A percentile compares a stretch with the other conserved stretches of the same genome.
Evolutionary conservation across 2,329 filamentous ascomycete genomes (phyloP).

Genomic region (Xylaria sp.): DNA sequence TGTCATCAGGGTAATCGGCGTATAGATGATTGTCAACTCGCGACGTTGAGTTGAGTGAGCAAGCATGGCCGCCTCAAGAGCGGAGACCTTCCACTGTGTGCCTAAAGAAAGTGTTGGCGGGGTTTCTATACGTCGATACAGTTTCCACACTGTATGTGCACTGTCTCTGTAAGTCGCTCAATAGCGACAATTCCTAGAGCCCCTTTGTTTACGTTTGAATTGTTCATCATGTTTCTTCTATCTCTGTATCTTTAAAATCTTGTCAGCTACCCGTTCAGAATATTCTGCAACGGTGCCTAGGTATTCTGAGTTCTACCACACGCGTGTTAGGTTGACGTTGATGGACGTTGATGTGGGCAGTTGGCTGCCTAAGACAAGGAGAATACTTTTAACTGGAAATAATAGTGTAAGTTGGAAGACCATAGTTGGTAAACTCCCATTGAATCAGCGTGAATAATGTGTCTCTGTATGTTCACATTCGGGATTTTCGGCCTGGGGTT

Average conservation of each 20-base stretch:
- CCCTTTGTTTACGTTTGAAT: neutral
- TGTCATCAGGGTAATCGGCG: conserved; percentile 14
- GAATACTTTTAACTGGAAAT: no score
- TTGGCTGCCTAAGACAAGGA: no score
- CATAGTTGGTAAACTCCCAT: neutral
- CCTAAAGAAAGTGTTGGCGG: neutral
- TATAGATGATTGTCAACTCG: neutral
- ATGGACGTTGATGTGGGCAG: no score
- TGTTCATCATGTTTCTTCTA: neutral
- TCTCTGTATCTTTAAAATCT: neutral
- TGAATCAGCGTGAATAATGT: neutral
- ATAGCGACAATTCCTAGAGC: neutral
- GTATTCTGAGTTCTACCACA: no score
- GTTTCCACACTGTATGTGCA: conserved; percentile 17
- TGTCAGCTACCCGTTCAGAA: neutral
- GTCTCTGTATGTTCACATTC: neutral
- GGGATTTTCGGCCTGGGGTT: neutral
- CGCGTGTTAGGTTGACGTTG: no score
- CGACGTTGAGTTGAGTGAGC: neutral
- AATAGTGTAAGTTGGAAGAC: neutral
- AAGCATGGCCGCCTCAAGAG: neutral
- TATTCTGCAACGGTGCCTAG: neutral
- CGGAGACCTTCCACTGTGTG: conserved; percentile 21
- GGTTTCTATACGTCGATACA: conserved; percentile 10
- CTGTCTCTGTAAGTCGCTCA: neutral